A percentile compares a stretch with the other conserved stretches of the same genome.
Conservation (phyloP, 306 rosid species). For the Prunus mira region DNA sequence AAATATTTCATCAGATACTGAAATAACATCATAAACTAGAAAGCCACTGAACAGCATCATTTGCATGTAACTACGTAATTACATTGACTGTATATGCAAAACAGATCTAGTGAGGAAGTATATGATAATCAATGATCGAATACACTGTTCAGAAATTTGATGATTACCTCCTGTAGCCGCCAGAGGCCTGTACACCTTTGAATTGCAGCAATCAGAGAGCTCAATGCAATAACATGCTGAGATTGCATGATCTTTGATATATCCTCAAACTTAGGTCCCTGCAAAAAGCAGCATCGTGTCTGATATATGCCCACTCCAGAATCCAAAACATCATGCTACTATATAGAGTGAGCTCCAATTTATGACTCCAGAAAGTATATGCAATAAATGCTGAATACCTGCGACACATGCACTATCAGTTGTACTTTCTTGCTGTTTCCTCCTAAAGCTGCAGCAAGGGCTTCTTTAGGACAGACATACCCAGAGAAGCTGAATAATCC, state of each 20-base stretch:
- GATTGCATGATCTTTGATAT: constrained; percentile 50
- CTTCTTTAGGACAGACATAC: constrained; percentile 61
- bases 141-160: neutral
- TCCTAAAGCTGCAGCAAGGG: constrained; percentile 65
- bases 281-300: constrained; percentile 26
- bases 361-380: constrained; percentile 6
- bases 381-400: constrained; percentile 36
- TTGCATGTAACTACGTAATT: neutral
- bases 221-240: constrained; percentile 50
- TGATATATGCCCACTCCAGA: constrained; percentile 17
- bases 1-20: constrained; percentile 13
- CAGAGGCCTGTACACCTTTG: constrained; percentile 69
- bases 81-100: neutral
- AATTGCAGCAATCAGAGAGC: constrained; percentile 58
- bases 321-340: neutral
- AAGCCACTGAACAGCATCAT: neutral
- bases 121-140: neutral
- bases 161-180: constrained; percentile 72
- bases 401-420: constrained; percentile 48
- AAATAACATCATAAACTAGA: constrained; percentile 10
- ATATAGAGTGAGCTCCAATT: constrained; percentile 3
- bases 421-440: constrained; percentile 50
- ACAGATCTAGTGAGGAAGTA: neutral
- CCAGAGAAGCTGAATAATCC: constrained; percentile 69
- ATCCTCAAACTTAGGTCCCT: constrained; percentile 61